Evolutionary conservation across 148 eudicot species (phyloP), one percentile per base, ranked within the genome.

Genomic region (Chenopodium quinoa): DNA sequence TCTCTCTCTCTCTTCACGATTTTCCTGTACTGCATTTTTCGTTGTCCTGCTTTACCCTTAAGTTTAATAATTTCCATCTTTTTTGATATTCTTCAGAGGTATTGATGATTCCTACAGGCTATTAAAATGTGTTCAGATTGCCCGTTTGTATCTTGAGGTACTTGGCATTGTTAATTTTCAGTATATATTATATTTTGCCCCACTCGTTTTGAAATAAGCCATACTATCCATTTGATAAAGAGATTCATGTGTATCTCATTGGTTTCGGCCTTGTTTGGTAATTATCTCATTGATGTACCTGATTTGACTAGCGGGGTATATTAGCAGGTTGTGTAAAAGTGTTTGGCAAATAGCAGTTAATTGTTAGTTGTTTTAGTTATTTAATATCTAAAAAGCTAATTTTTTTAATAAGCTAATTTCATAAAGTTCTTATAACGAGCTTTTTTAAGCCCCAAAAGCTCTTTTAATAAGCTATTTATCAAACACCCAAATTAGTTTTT

Each of bases 121-220:
- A 83, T 87, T 97, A 68, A 95, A 95, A 88, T 95, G 99, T 85
- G 99, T 95, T 80, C 97, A 95, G 83, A 93, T 95, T 87, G 99
- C 99, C 81, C 91, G 95, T 75, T 84, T 95, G 71, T 95, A 95
- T 88, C 97, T 95, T 62, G 99, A 95, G 99, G 99, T 95, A 92
- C 64, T 54, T 47, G 23, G 31, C 75, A 23, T 62, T 19, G 44
- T n/a, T 37, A 27, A 44, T 20, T 37, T 32, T 27, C 40, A 37
- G 46, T 20, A 6, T 56, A 68, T 16, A 17, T 78, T 79, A 63
- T 37, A 7, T 70, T 64, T 79, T 16, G 22, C 11, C 20, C 52
- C 6, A 25, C 32, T 63, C 50, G 77, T 34, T 70, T 14, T 2
- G 46, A 13, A 6, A 70, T 22, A 20, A 47, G 40, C 74, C 19